phyloP scores from a whole-genome alignment of 805 yeast genomes.

The Kluyveromyces aestuarii region DNA sequence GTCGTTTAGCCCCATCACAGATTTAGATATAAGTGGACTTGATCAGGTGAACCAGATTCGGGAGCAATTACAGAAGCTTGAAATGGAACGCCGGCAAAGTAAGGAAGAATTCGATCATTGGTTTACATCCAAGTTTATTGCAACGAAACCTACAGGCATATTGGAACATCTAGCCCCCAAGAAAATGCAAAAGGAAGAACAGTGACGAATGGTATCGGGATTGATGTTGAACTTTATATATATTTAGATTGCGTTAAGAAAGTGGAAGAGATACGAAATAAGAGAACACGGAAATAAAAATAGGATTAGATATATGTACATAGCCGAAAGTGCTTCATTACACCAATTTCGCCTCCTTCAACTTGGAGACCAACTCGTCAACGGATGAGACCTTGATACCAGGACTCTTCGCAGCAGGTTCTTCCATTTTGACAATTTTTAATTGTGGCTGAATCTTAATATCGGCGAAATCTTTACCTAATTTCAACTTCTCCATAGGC shows the following conservation, averaged over 20 bases:
- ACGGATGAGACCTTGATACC: slow-evolving; percentile 76
- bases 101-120: background rate
- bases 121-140: background rate
- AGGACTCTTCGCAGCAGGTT: slow-evolving; percentile 74
- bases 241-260: too few species aligned
- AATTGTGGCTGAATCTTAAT: slow-evolving; percentile 50
- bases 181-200: background rate
- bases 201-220: background rate
- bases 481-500: slow-evolving; percentile 63
- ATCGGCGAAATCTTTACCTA: slow-evolving; percentile 57
- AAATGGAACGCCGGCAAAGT: background rate
- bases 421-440: slow-evolving; percentile 63
- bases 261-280: too few species aligned
- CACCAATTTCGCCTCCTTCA: slow-evolving; percentile 54
- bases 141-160: background rate
- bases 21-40: background rate
- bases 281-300: background rate
- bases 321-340: background rate
- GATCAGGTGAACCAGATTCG: background rate
- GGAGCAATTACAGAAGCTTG: background rate
- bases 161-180: slow-evolving; percentile 1
- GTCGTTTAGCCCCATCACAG: background rate
- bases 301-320: background rate
- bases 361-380: slow-evolving; percentile 70
- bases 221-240: background rate